Evolutionary conservation across 129 eudicot genomes (phyloP).

Genomic region (Chrysanthemum lavandulifolium): DNA sequence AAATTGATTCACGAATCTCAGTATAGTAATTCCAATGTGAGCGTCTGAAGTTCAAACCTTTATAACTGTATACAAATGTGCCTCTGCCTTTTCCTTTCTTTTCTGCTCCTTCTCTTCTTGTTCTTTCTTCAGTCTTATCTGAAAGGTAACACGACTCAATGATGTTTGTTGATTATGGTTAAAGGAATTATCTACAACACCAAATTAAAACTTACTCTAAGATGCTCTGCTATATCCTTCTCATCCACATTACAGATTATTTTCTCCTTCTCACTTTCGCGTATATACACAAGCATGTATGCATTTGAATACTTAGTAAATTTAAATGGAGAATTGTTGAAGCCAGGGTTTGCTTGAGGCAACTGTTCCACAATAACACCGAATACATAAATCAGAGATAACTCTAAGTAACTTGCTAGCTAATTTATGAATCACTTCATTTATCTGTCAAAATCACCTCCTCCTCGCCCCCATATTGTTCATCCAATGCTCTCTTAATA

Average conservation of each 20-base stretch:
- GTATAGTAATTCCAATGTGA: no score
- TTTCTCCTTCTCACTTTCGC: constrained; percentile 81
- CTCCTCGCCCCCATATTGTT: constrained; percentile 99
- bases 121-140: constrained; percentile 83
- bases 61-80: constrained; percentile 63
- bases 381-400: not conserved
- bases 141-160: constrained; percentile 20
- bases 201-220: constrained; percentile 45
- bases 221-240: constrained; percentile 88
- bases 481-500: constrained; percentile 89
- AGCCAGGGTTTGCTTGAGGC: constrained; percentile 85
- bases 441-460: constrained; percentile 45
- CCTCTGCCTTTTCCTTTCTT: constrained; percentile 73
- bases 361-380: constrained; percentile 41
- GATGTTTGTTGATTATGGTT: not conserved
- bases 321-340: constrained; percentile 80
- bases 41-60: constrained; percentile 6
- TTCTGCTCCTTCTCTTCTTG: constrained; percentile 86
- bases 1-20: no score
- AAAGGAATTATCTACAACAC: not conserved
- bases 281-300: constrained; percentile 89
- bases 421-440: no score
- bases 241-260: constrained; percentile 83
- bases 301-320: constrained; percentile 92
- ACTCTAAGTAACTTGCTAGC: no score